phyloP scores from a whole-genome alignment of 202 grass and related monocot genomes.

The Schoenoplectus triqueter region DNA sequence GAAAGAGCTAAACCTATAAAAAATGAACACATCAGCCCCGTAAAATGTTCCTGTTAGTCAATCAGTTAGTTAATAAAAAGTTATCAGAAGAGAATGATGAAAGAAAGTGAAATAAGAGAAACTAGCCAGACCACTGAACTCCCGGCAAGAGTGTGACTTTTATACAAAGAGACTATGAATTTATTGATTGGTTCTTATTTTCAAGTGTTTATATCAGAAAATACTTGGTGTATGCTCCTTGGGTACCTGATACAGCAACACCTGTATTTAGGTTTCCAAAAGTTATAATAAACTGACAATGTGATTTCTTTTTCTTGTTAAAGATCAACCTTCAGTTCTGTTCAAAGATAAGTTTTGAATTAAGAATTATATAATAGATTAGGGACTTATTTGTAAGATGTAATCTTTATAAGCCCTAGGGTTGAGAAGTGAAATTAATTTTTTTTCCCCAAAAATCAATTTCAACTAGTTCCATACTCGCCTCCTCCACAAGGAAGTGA shows the following conservation, averaged over 20 bases:
- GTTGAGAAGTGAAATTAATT: too few species aligned
- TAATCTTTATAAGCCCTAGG: too few species aligned
- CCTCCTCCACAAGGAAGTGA: constrained; percentile 45
- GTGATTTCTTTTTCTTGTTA: constrained; percentile 23
- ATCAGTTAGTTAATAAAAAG: background rate
- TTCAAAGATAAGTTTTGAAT: too few species aligned
- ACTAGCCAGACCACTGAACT: background rate
- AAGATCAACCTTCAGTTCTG: constrained; percentile 37
- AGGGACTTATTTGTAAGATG: too few species aligned
- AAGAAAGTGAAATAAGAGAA: background rate
- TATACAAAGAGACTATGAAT: background rate
- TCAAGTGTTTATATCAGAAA: constrained; percentile 11
- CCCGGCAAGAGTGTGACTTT: background rate
- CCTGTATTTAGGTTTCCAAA: background rate
- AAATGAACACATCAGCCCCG: background rate
- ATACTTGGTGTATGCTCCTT: background rate
- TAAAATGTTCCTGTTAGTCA: background rate
- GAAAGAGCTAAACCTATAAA: background rate
- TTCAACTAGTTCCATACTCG: background rate
- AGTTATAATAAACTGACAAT: background rate
- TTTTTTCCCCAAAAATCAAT: too few species aligned
- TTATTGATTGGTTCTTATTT: background rate
- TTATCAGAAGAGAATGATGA: background rate
- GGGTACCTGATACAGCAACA: background rate
- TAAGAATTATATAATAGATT: too few species aligned